Conservation (phyloP, 176 grass and related monocot species). For the Zoysia pacifica region DNA sequence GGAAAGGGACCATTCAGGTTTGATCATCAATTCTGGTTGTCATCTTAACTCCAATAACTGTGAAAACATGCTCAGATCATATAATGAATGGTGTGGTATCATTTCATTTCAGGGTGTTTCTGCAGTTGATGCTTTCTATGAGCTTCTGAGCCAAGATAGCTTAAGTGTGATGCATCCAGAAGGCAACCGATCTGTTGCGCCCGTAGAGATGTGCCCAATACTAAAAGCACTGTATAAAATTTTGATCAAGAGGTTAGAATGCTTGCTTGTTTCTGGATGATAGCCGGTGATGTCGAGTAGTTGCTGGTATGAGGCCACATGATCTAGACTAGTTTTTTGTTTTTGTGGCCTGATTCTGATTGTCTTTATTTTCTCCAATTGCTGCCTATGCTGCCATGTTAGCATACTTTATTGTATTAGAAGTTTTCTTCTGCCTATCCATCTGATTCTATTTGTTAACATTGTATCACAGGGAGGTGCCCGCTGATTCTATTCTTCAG, state of each 20-base stretch:
- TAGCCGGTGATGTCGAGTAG: not conserved
- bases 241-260: constrained; percentile 81
- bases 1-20: constrained; percentile 99
- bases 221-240: constrained; percentile 95
- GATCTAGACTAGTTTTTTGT: not conserved
- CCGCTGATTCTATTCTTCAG: constrained; percentile 80
- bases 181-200: constrained; percentile 78
- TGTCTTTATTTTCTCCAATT: constrained; percentile 1
- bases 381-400: not conserved
- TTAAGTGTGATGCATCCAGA: constrained; percentile 95
- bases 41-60: constrained; percentile 19
- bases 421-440: not conserved
- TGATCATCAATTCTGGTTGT: constrained; percentile 28
- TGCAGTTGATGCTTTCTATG: constrained; percentile 91
- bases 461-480: constrained; percentile 66
- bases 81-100: constrained; percentile 17
- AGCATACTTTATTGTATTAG: constrained; percentile 7
- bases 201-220: constrained; percentile 93
- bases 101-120: constrained; percentile 86
- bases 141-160: constrained; percentile 93
- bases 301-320: not conserved
- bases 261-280: not conserved
- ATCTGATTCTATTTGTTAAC: constrained; percentile 30
- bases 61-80: constrained; percentile 10
- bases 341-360: constrained; percentile 1